Evolutionary conservation across 2,329 filamentous ascomycete genomes (phyloP).

Genomic region (Botrytis cinerea): DNA sequence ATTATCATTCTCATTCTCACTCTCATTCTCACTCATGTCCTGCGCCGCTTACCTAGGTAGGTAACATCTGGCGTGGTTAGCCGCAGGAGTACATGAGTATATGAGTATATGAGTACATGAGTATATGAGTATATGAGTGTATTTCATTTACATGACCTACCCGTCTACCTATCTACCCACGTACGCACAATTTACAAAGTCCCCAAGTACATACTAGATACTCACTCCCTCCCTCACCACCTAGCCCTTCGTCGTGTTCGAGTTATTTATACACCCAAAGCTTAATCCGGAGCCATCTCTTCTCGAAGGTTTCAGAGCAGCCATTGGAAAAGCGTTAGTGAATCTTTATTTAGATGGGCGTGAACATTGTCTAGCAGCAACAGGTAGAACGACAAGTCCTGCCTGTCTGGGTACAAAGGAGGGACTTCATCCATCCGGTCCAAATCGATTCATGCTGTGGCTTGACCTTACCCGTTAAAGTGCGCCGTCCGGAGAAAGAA

Average conservation of each 20-base stretch:
- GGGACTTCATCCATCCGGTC: too few relatives aligned
- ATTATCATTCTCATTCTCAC: too few relatives aligned
- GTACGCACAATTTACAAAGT: too few relatives aligned
- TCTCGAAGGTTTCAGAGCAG: not conserved
- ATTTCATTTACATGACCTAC: too few relatives aligned
- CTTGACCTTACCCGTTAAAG: not conserved
- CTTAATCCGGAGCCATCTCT: not conserved
- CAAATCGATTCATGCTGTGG: not conserved
- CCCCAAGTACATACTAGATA: not conserved
- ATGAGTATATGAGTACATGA: too few relatives aligned
- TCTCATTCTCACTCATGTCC: not conserved
- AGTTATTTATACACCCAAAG: not conserved
- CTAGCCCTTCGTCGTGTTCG: not conserved
- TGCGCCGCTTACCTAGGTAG: not conserved
- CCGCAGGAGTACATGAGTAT: not conserved
- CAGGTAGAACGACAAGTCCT: not conserved
- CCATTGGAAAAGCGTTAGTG: not conserved
- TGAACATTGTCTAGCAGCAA: not conserved
- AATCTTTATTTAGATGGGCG: not conserved
- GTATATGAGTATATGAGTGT: too few relatives aligned
- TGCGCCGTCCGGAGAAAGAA: not conserved
- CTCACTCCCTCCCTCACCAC: not conserved
- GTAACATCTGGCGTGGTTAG: not conserved
- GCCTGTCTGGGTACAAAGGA: not conserved
- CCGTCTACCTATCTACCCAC: too few relatives aligned